These are phyloP conservation scores for Dactylis glomerata DNA, from an alignment of 176 grass and related monocot genomes.

Conservation along the genomic window DNA sequence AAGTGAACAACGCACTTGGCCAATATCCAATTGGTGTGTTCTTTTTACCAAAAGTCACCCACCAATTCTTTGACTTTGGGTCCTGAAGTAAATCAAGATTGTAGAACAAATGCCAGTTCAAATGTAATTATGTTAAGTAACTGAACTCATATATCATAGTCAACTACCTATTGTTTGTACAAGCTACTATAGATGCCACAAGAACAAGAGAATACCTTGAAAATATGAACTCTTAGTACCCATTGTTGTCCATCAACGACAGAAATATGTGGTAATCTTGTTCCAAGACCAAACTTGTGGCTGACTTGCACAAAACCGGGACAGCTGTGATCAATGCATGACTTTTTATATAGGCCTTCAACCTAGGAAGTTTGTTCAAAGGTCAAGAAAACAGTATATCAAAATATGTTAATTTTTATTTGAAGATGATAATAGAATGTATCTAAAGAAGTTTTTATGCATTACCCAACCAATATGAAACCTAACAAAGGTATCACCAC, in stretches of 20 bases:
- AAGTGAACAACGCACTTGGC: conserved; percentile 1
- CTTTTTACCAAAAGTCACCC: background rate
- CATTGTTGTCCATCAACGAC: background rate
- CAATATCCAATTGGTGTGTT: conserved; percentile 25
- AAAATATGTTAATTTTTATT: background rate
- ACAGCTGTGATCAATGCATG: background rate
- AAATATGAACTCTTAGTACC: background rate
- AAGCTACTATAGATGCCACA: background rate
- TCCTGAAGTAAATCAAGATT: conserved; percentile 11
- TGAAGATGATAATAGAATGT: background rate
- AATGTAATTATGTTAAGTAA: background rate
- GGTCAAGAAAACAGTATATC: background rate
- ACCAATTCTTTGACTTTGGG: conserved; percentile 8
- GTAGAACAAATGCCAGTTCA: background rate
- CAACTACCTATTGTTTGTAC: background rate
- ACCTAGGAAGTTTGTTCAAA: background rate
- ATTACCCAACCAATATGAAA: conserved; percentile 28
- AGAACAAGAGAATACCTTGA: conserved; percentile 13
- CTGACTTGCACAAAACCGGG: conserved; percentile 36
- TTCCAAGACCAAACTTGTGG: background rate
- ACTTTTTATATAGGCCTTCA: background rate
- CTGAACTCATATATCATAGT: background rate
- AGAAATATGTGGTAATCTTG: background rate
- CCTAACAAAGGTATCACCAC: conserved; percentile 12
- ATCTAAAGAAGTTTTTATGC: background rate